These are phyloP conservation scores for Trypanosoma scelopori DNA, from an alignment of 208 protist species.

Conservation along the genomic window DNA sequence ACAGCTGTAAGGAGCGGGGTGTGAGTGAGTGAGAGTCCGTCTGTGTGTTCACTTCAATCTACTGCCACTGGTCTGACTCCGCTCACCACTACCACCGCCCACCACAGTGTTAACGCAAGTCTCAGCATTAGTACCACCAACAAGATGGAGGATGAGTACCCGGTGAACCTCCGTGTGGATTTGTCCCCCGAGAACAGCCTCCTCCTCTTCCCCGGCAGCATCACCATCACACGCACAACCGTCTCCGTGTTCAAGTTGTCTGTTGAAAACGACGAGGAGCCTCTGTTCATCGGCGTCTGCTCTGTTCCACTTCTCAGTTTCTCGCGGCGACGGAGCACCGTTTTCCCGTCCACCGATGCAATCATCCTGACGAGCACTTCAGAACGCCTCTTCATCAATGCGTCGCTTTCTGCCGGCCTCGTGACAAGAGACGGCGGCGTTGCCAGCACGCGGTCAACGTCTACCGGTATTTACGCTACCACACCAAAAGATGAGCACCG, in stretches of 20 bases:
- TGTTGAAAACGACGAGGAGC: conserved; percentile 34
- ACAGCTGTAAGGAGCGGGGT: too few relatives aligned
- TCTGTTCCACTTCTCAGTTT: conserved; percentile 62
- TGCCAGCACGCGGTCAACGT: neutral
- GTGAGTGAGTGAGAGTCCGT: too few relatives aligned
- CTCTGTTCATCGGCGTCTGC: conserved; percentile 72
- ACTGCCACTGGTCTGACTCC: too few relatives aligned
- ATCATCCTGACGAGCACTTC: conserved; percentile 51
- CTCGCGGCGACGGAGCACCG: conserved; percentile 38
- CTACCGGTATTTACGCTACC: neutral
- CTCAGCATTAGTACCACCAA: neutral
- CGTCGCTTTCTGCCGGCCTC: conserved; percentile 39
- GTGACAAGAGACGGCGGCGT: neutral
- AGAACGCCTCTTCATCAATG: conserved; percentile 72
- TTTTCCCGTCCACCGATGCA: conserved; percentile 8
- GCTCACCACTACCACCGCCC: neutral
- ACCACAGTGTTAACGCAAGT: neutral
- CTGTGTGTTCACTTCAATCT: too few relatives aligned
- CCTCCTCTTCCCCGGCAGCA: conserved; percentile 35
- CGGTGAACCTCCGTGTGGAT: conserved; percentile 45
- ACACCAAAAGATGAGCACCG: conserved; percentile 1
- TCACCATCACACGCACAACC: conserved; percentile 62
- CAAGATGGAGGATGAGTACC: conserved; percentile 30
- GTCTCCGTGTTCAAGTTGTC: conserved; percentile 54
- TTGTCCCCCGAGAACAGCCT: conserved; percentile 50